Conservation (phyloP, 805 yeast species). For the Tetrapisispora pingtungensis region DNA sequence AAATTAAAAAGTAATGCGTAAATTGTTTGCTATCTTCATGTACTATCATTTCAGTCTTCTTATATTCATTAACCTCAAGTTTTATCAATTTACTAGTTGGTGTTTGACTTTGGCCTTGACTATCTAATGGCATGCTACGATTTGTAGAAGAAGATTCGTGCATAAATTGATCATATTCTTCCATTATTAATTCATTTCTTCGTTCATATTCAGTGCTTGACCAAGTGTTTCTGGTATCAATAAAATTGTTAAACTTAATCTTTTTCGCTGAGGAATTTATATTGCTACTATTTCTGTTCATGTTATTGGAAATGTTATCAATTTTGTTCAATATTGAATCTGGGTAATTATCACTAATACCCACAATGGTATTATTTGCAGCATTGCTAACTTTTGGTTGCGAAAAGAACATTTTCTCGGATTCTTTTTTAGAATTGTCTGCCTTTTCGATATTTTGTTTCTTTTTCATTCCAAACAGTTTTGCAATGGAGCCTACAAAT, state of each 20-base stretch:
- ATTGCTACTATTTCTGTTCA: neutral
- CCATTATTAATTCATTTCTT: slow-evolving; percentile 15
- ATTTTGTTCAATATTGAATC: neutral
- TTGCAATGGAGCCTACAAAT: neutral
- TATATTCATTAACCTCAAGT: slow-evolving; percentile 53
- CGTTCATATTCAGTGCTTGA: slow-evolving; percentile 24
- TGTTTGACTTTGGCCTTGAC: neutral
- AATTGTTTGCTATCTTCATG: slow-evolving; percentile 49
- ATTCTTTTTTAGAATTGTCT: too few relatives aligned
- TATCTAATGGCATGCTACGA: too few relatives aligned
- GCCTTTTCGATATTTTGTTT: neutral
- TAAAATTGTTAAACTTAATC: slow-evolving; percentile 16
- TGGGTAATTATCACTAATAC: neutral
- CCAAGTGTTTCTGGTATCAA: slow-evolving; percentile 22
- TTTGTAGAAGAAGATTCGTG: neutral
- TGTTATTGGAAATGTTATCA: neutral
- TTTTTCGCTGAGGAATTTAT: slow-evolving; percentile 1
- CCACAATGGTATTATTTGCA: neutral
- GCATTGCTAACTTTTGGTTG: neutral
- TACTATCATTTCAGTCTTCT: slow-evolving; percentile 56
- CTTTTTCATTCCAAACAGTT: neutral
- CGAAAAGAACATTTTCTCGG: neutral
- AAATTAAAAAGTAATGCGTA: slow-evolving; percentile 48
- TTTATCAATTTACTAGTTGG: slow-evolving; percentile 32
- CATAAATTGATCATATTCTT: neutral